Evolutionary conservation across 1,284 basidiomycete species (phyloP), one percentile per base, ranked within the genome.

Genomic region (Cutaneotrichosporon cutaneum): DNA sequence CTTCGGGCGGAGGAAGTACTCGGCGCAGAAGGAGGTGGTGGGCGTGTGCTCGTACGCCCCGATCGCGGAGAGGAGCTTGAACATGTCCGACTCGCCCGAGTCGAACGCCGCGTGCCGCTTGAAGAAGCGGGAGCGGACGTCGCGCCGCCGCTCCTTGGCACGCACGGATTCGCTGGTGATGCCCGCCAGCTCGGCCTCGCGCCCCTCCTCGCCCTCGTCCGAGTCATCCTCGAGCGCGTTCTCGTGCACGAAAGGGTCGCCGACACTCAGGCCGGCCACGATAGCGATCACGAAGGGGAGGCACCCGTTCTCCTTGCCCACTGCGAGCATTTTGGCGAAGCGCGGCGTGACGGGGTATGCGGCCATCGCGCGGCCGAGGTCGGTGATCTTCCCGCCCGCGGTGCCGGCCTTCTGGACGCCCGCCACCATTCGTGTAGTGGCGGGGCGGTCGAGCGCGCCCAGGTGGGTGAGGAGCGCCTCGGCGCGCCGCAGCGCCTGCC

Each of bases 31-130:
- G 24, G 84, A 77, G 58, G 85, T 83, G 0, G 87, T 87, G 3
- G 90, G 89, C 26, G 90, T 88, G 77, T 90, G 95, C 74, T 97
- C 94, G 78, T 95, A 99, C 11, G 96, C 96, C 0, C 96, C 96
- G 7, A 97, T 88, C 13, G 94, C 92, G 9, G 93, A 92, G 14
- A 99, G 83, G 54, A 90, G 81, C 68, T 90, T 88, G 80, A 98
- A 92, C 48, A 93, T 80, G 75, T 99, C 96, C 73, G 94, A 97
- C 2, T 85, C 83, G n/a, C 85, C 88, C 59, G 85, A 85, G 11
- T 95, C 96, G 70, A 69, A 66, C 72, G 90, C 92, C 79, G 87
- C 83, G 66, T 92, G 91, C 2, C 86, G 85, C 72, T 88, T 83
- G 79, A 90, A 95, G 79, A 88, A 97, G 4, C 85, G 85, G 72